Percentiles rank a stretch among this genome's conserved stretches.
phyloP scores from a whole-genome alignment of 768 basidiomycete species.

The Leucosporidium creatinivorum region DNA sequence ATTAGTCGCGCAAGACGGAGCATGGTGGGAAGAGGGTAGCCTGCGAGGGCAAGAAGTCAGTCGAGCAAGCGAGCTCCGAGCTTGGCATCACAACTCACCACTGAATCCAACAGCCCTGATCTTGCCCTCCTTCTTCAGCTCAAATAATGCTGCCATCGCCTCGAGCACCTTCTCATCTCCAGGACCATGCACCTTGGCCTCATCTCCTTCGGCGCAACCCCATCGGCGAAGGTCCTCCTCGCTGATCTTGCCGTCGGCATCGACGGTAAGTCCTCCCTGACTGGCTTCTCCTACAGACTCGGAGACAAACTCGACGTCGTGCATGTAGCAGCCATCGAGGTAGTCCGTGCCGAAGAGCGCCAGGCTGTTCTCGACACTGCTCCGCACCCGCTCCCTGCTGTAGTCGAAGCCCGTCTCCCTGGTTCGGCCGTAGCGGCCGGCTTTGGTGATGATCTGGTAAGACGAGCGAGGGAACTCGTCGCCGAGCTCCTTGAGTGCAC shows the following conservation, averaged over 20 bases:
- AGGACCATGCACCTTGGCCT: conserved; percentile 54
- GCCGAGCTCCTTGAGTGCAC: conserved; percentile 51
- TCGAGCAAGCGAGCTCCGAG: conserved; percentile 42
- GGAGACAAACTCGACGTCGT: conserved; percentile 61
- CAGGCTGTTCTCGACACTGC: conserved; percentile 60
- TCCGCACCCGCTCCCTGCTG: conserved; percentile 55
- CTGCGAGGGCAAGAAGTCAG: conserved; percentile 64
- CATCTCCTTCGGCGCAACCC: conserved; percentile 57
- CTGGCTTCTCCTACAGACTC: conserved; percentile 25
- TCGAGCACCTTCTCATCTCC: conserved; percentile 67
- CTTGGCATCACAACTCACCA: conserved; percentile 47
- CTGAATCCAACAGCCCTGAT: conserved; percentile 70
- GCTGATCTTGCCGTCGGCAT: conserved; percentile 19
- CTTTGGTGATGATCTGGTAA: conserved; percentile 77
- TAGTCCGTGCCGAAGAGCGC: conserved; percentile 65
- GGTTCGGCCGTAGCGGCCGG: conserved; percentile 61
- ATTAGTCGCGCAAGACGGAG: conserved; percentile 72
- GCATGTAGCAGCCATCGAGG: conserved; percentile 63
- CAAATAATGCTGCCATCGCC: conserved; percentile 59
- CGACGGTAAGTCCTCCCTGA: conserved; percentile 22
- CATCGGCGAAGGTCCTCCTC: conserved; percentile 53
- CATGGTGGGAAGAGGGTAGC: conserved; percentile 73
- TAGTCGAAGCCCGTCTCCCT: conserved; percentile 62
- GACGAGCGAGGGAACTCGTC: conserved; percentile 68
- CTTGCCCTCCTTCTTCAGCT: conserved; percentile 64